These are phyloP conservation scores for Begonia fuchsioides DNA, from an alignment of 306 rosid species.

Conservation along the genomic window DNA sequence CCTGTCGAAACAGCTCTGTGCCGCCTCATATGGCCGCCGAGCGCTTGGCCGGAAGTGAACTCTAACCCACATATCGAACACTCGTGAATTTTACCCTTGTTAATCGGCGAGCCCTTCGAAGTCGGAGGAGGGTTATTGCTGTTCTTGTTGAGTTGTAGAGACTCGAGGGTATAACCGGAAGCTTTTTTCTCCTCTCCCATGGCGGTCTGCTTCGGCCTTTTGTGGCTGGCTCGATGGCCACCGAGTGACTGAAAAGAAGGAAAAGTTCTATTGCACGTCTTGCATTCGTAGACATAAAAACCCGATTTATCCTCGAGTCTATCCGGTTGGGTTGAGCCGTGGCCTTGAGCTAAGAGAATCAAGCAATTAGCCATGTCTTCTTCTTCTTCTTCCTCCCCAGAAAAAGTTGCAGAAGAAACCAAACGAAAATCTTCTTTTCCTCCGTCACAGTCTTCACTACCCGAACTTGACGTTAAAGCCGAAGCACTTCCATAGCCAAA, in stretches of 20 bases:
- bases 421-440: slow-evolving; percentile 22
- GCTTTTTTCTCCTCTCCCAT: slow-evolving; percentile 3
- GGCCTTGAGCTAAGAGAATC: slow-evolving; percentile 73
- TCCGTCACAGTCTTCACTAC: slow-evolving; percentile 17
- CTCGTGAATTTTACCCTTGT: slow-evolving; percentile 52
- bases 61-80: slow-evolving; percentile 83
- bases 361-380: slow-evolving; percentile 96
- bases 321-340: slow-evolving; percentile 6
- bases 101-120: slow-evolving; percentile 10
- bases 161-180: neutral
- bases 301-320: slow-evolving; percentile 9
- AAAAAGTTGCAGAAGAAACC: slow-evolving; percentile 11
- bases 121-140: neutral
- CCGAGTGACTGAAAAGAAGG: slow-evolving; percentile 95
- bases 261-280: slow-evolving; percentile 73
- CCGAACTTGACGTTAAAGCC: no score
- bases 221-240: slow-evolving; percentile 95
- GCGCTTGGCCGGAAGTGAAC: slow-evolving; percentile 80
- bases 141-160: slow-evolving; percentile 1
- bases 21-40: slow-evolving; percentile 94
- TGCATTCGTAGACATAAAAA: slow-evolving; percentile 54
- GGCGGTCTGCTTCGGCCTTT: slow-evolving; percentile 26
- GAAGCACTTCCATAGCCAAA: no score
- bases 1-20: slow-evolving; percentile 29
- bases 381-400: slow-evolving; percentile 55